These are phyloP conservation scores for Spathaspora sp. DNA, from an alignment of 1,139 yeast species.

Conservation along the genomic window DNA sequence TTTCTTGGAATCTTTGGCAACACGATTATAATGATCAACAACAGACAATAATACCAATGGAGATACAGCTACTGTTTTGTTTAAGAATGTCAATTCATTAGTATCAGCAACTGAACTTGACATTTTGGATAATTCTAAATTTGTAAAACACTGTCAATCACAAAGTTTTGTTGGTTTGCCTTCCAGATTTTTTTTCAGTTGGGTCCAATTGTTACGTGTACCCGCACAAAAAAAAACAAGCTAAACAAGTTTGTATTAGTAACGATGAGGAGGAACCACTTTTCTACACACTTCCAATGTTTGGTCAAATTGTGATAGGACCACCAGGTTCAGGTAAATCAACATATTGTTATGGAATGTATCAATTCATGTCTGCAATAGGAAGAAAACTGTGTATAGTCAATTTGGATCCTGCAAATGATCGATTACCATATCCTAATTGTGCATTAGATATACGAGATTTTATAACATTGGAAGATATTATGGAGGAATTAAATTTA, in stretches of 20 bases:
- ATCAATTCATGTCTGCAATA: conserved; percentile 87
- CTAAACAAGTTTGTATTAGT: too few relatives aligned
- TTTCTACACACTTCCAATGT: too few relatives aligned
- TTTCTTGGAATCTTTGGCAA: conserved; percentile 64
- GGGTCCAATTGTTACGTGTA: not conserved
- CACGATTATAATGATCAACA: conserved; percentile 92
- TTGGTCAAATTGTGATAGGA: conserved; percentile 93
- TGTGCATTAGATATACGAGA: conserved; percentile 88
- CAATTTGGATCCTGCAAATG: conserved; percentile 96
- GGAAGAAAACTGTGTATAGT: conserved; percentile 84
- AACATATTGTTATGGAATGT: conserved; percentile 89
- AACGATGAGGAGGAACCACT: not conserved
- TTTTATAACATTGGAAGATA: conserved; percentile 80
- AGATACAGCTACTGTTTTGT: conserved; percentile 82
- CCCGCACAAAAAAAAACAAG: not conserved
- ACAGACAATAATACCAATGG: conserved; percentile 93
- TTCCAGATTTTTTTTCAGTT: conserved; percentile 3
- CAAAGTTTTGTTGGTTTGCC: conserved; percentile 5
- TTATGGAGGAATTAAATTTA: conserved; percentile 74
- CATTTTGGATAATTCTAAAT: not conserved
- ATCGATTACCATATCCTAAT: conserved; percentile 66
- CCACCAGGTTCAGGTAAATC: conserved; percentile 99
- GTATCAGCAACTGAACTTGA: conserved; percentile 10
- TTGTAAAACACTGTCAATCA: not conserved
- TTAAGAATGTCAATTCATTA: conserved; percentile 38